These are phyloP conservation scores for Vinca major DNA, from an alignment of 305 asterid genomes.

Conservation along the genomic window DNA sequence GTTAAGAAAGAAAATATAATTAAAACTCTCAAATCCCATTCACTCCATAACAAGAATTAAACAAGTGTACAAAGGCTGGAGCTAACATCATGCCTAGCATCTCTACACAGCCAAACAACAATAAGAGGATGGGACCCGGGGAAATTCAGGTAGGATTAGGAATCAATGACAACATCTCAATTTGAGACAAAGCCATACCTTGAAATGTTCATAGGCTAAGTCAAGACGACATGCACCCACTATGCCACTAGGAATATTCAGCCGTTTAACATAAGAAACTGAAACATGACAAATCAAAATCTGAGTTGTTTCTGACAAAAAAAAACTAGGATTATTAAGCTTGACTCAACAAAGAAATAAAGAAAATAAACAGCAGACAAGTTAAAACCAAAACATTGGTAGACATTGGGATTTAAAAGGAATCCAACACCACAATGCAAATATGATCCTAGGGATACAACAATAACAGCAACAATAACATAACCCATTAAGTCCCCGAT, in stretches of 20 bases:
- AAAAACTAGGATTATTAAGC: neutral
- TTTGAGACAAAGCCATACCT: constrained; percentile 35
- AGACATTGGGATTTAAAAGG: neutral
- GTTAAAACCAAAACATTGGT: neutral
- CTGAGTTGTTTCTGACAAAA: constrained; percentile 17
- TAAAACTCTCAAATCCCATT: neutral
- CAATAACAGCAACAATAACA: too few relatives aligned
- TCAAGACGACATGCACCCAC: constrained; percentile 97
- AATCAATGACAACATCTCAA: constrained; percentile 2
- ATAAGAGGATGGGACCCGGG: neutral
- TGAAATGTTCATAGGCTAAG: constrained; percentile 87
- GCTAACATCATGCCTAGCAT: neutral
- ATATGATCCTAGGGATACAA: neutral
- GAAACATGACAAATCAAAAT: constrained; percentile 26
- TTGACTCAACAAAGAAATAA: neutral
- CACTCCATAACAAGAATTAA: neutral
- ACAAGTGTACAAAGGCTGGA: neutral
- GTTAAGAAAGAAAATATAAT: neutral
- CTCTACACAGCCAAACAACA: neutral
- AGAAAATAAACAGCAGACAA: neutral
- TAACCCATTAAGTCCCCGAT: too few relatives aligned
- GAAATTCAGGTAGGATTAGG: neutral
- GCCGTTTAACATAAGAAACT: constrained; percentile 89
- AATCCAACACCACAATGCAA: neutral
- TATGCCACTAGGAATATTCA: constrained; percentile 88